Base-by-base conservation (phyloP, 2,329 filamentous ascomycete genomes). In the Colletotrichum melonis region DNA sequence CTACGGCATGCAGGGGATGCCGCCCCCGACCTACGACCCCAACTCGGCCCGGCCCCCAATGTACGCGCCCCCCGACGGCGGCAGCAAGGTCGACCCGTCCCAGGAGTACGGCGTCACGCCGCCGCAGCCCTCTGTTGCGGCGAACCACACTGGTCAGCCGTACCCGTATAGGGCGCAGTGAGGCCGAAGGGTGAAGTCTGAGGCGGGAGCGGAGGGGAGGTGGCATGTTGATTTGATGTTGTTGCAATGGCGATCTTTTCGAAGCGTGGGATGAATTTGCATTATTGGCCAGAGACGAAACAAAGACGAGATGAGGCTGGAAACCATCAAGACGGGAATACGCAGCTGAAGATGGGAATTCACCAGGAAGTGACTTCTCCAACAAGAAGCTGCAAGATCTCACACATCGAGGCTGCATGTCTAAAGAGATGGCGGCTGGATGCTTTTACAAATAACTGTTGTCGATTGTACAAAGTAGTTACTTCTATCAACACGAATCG, bases 21-120 rank as follows among this genome's bases (percentile, higher is more conserved):
- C 87, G 63, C 88, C 88, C 63, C 88, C 88, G 22, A 86, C 90
- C 66, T 92, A 92, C 78, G 89, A 92, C 75, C 88, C 88, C 6
- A 87, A 84, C 76, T 78, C 82, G 5, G 77, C 81, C 16, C 83
- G 88, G 32, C 89, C 89, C 68, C 89, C 89, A 8, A 81, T 87
- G 78, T 92, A 92, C 78, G 85, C 88, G 54, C 82, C 87, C 59
- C 86, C 87, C 8, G 82, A 82, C 2, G 87, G 85, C 69, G 84
- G 81, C 24, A 84, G 85, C 66, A 92, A 92, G 82, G 79, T 88
- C 65, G 88, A 90, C 72, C 88, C 88, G 11, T 65, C 60, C 24
- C 71, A 73, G 56, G 71, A 71, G 35, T 73, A 71, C 38, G 71
- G 71, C 56, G 49, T 71, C 76, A 83, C 84, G 42, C 82, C 87